Conservation (phyloP, 2,329 filamentous ascomycete genomes). For the Diaporthe vexans region DNA sequence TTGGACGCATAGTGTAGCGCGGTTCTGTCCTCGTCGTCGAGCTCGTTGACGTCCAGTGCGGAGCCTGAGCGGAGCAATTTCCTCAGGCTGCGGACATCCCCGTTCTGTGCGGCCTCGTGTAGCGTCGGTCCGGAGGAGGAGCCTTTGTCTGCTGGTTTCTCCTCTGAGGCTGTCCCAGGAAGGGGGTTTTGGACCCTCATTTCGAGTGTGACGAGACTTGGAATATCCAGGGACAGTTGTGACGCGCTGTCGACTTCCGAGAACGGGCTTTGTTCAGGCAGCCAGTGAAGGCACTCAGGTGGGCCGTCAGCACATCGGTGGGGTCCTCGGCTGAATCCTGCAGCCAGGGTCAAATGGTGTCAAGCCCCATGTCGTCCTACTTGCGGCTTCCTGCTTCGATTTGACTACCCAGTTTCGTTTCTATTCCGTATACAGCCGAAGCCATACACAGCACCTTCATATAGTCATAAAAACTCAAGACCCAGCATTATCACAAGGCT, state of each 20-base stretch:
- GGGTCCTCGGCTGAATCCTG: neutral
- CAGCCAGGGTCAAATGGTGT: neutral
- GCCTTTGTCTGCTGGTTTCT: neutral
- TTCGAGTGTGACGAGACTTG: neutral
- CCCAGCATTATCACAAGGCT: no score
- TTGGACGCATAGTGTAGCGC: conserved; percentile 4
- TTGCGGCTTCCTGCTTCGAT: neutral
- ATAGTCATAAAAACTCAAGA: no score
- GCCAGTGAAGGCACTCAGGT: neutral
- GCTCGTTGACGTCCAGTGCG: conserved; percentile 14
- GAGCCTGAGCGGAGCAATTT: conserved; percentile 7
- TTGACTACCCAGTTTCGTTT: no score
- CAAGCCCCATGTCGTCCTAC: neutral
- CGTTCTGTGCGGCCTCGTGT: conserved; percentile 6
- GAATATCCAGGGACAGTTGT: neutral
- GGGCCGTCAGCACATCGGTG: conserved; percentile 23
- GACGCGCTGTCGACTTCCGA: neutral
- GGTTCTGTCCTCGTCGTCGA: conserved; percentile 15
- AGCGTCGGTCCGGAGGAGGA: neutral
- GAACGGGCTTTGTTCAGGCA: neutral
- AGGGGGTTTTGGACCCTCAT: neutral
- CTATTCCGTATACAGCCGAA: no score
- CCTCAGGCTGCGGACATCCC: conserved; percentile 16
- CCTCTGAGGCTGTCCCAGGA: neutral
- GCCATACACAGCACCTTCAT: no score